A percentile compares a stretch with the other conserved stretches of the same genome.
These are phyloP conservation scores for Ceratobasidium sp. DNA, from an alignment of 1,284 basidiomycete genomes.

Conservation along the genomic window DNA sequence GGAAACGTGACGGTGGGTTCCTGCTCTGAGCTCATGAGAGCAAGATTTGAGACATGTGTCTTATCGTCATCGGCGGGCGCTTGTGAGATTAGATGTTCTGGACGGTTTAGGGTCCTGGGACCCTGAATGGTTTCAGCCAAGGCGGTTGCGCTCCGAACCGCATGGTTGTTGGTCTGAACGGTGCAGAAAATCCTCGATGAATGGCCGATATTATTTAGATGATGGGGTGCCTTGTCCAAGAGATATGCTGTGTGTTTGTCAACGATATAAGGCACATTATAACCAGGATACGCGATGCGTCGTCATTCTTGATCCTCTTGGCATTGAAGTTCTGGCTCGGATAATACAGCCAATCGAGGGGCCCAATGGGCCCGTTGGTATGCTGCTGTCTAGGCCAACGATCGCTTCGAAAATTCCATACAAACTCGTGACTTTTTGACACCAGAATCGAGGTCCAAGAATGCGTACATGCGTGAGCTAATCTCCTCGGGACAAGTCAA, in stretches of 20 bases:
- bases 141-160: not conserved
- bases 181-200: not conserved
- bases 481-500: no score
- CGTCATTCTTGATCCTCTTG: not conserved
- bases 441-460: not conserved
- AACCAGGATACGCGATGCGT: not conserved
- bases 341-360: no score
- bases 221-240: not conserved
- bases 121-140: not conserved
- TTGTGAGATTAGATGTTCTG: not conserved
- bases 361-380: no score
- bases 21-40: slow-evolving; percentile 40
- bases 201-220: not conserved
- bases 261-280: not conserved
- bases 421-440: not conserved
- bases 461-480: not conserved
- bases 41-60: not conserved
- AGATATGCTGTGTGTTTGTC: not conserved
- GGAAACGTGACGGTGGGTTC: not conserved
- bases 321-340: not conserved
- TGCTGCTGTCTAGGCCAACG: not conserved
- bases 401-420: not conserved
- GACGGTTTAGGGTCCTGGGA: not conserved
- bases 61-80: slow-evolving; percentile 6
- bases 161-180: not conserved